Percentiles rank a stretch among this genome's conserved stretches.
Evolutionary conservation across 805 yeast species (phyloP).

Genomic region (Brettanomyces custersianus): DNA sequence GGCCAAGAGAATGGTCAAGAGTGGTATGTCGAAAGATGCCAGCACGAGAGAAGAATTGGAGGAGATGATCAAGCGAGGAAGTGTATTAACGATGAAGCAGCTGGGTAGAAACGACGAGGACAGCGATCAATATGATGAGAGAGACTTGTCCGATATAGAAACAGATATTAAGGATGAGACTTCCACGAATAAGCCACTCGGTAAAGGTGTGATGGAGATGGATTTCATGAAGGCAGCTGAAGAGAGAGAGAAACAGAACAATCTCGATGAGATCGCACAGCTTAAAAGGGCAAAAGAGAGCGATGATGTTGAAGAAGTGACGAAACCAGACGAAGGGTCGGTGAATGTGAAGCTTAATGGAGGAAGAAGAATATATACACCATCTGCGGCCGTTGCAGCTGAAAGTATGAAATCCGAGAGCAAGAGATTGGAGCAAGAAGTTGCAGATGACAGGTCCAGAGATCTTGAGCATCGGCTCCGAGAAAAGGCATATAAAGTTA

Average conservation of each 20-base stretch:
- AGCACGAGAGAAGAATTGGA: constrained; percentile 83
- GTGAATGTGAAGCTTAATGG: constrained; percentile 48
- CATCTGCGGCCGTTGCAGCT: constrained; percentile 38
- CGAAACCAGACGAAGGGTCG: constrained; percentile 27
- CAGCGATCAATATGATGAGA: constrained; percentile 34
- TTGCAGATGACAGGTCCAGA: constrained; percentile 41
- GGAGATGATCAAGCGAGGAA: constrained; percentile 88
- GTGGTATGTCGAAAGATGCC: constrained; percentile 84
- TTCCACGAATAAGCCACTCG: constrained; percentile 37
- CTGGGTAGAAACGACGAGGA: constrained; percentile 41
- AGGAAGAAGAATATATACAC: constrained; percentile 79
- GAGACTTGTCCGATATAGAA: constrained; percentile 43
- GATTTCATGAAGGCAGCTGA: constrained; percentile 93
- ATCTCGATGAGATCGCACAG: constrained; percentile 41
- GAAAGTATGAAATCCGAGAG: constrained; percentile 28
- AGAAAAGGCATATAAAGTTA: constrained; percentile 8
- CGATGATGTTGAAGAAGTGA: constrained; percentile 29
- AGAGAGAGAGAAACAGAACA: constrained; percentile 51
- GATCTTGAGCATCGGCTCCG: constrained; percentile 33
- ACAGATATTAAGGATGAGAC: constrained; percentile 32
- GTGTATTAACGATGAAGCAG: constrained; percentile 62
- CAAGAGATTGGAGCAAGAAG: constrained; percentile 32
- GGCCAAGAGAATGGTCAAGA: constrained; percentile 84
- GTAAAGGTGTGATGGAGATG: constrained; percentile 90
- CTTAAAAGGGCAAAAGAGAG: constrained; percentile 40